Evolutionary conservation across 169 alveolate species (phyloP), one percentile per base, ranked within the genome.

Genomic region (Plasmodium fragile): DNA sequence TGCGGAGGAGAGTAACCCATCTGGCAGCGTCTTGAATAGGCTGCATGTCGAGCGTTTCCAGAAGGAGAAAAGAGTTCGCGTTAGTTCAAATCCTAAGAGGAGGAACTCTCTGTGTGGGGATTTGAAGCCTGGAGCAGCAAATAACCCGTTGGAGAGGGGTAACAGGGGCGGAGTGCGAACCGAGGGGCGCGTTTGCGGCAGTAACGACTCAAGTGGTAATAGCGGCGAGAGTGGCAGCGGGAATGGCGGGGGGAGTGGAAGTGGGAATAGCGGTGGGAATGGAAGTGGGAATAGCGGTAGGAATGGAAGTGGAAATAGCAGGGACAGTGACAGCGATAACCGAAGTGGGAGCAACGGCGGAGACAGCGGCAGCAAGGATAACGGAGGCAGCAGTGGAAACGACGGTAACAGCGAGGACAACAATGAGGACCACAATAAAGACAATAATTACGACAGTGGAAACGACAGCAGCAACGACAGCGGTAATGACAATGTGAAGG

Each of bases 381-480:
- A 36, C 53, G 65, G 25, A 0, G 52, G 43, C 7, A 52, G 13
- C 28, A 8, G 34, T 8, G 53, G 32, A 2, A 7, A 25, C 41
- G 34, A 25, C 34, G 80, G 34, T 49, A 73, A 25, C n/a, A 25
- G 5, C 3, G 43, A 73, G 82, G 82, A 73, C 43, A 0, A 39
- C 43, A 22, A 22, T 32, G 43, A 32, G 10, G 55, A 73, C 45
- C 0, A 25, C 39, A 43, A 45, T 1, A n/a, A 80, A 3, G 77
- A 52, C 2, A 22, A 52, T 0, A 25, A 10, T 30, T 6, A 43
- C 32, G 77, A 52, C 16, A 80, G 55, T 4, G 72, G 55, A n/a
- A 78, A 81, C 11, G 55, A 83, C 11, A 34, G 75, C 77, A 70
- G 82, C 30, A 45, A 70, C 1, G 75, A 65, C 1, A 65, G 75